phyloP scores from a whole-genome alignment of 179 eudicot genomes.

The Pouteria campechiana region DNA sequence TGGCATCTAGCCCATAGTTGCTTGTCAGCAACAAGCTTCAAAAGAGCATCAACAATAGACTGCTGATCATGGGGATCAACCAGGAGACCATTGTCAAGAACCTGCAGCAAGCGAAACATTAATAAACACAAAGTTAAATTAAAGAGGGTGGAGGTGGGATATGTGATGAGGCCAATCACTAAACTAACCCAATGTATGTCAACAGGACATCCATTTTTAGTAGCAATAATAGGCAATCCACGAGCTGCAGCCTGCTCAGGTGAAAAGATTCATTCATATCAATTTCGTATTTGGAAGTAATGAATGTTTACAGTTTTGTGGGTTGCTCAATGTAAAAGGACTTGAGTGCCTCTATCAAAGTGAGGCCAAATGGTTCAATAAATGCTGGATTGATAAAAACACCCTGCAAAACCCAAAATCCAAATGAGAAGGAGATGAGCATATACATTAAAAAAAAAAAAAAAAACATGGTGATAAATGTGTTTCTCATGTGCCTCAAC shows the following conservation, averaged over 20 bases:
- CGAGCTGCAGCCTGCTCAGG: constrained; percentile 87
- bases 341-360: constrained; percentile 65
- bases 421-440: background rate
- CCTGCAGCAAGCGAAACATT: constrained; percentile 17
- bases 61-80: constrained; percentile 61
- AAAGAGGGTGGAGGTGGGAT: too few species aligned
- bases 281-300: too few species aligned
- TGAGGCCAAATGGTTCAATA: constrained; percentile 82
- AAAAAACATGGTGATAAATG: background rate
- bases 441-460: background rate
- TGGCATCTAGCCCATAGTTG: constrained; percentile 62
- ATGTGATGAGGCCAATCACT: background rate
- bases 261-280: too few species aligned
- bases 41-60: constrained; percentile 56
- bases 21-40: constrained; percentile 69
- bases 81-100: constrained; percentile 57
- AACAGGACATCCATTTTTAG: constrained; percentile 97
- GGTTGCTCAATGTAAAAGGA: background rate
- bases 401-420: constrained; percentile 31
- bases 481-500: background rate
- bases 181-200: constrained; percentile 72
- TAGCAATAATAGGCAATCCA: constrained; percentile 94
- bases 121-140: background rate
- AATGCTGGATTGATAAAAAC: constrained; percentile 82
- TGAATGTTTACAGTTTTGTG: background rate